Evolutionary conservation across 768 basidiomycete species (phyloP).

Genomic region (Udeniomyces megalosporus): DNA sequence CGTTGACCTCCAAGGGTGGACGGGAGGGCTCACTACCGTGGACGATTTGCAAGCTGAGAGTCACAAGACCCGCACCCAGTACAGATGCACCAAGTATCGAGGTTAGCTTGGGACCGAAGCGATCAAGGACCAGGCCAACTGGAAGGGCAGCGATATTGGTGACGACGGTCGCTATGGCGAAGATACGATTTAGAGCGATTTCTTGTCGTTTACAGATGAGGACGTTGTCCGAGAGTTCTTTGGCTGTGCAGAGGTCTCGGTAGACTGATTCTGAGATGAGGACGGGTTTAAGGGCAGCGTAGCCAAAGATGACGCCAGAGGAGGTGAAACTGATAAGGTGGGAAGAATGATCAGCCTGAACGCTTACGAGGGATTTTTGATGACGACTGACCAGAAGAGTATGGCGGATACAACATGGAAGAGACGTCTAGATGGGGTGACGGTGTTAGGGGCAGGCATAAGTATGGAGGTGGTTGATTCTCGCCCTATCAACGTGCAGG

Average conservation of each 20-base stretch:
- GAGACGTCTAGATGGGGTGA: no score
- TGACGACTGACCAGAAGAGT: neutral
- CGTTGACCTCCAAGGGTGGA: no score
- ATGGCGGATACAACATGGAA: neutral
- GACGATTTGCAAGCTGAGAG: slow-evolving; percentile 18
- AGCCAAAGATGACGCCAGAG: slow-evolving; percentile 29
- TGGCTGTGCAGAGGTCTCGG: slow-evolving; percentile 20
- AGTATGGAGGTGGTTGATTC: no score
- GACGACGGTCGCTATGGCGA: slow-evolving; percentile 28
- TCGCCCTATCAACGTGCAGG: no score
- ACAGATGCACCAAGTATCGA: slow-evolving; percentile 26
- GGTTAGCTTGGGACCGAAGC: slow-evolving; percentile 26
- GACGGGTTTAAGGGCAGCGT: slow-evolving; percentile 30
- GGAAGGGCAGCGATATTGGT: slow-evolving; percentile 30
- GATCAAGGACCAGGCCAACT: slow-evolving; percentile 25
- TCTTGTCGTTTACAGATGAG: slow-evolving; percentile 20
- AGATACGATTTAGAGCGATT: slow-evolving; percentile 27
- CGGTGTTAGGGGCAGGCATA: no score
- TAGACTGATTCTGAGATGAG: slow-evolving; percentile 28
- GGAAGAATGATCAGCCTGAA: neutral
- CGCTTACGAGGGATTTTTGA: no score
- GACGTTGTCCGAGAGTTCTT: neutral
- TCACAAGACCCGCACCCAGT: slow-evolving; percentile 23
- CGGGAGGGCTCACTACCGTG: slow-evolving; percentile 23
- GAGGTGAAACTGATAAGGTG: slow-evolving; percentile 16